Base-by-base conservation (phyloP, 139 green algal species). In the Raphidocelis subcapitata region DNA sequence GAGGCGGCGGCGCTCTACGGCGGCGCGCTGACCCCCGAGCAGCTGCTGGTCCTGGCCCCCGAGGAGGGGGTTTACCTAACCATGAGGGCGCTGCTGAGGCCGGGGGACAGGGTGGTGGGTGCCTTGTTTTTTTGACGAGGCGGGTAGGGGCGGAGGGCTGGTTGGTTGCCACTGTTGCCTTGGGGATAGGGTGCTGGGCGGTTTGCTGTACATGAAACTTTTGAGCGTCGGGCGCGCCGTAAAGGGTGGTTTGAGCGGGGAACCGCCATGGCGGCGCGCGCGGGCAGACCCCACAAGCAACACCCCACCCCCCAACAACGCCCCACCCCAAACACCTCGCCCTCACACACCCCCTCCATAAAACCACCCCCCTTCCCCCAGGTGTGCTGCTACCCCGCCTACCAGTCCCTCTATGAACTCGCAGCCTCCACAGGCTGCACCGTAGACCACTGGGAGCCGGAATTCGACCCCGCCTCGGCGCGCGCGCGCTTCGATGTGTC, bases 331-430 rank as follows among this genome's bases (percentile, higher is more conserved):
- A 5, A 29, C 21, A 16, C 20, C 20, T 28, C 21, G 15, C 20
- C 15, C 32, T 10, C 26, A 18, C 12, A 67, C 21, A 24, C 5
- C 32, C 20, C 26, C 10, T 52, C 32, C n/a, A n/a, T n/a, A n/a
- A n/a, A n/a, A 67, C 5, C 20, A 67, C 33, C 21, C 18, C n/a
- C 5, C 10, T 36, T 32, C 5, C 24, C 26, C n/a, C 64, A 57
- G 64, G 64, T 71, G 10, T 73, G 73, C 26, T 81, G 67, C 33
- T 83, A 81, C 55, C 88, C 89, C 1, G 86, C 82, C 31, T 96
- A 96, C 71, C 89, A 96, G 80, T 89, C 84, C 0, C 82, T 96
- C 57, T 90, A 89, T 49, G 79, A 85, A 37, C 44, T 93, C 29
- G 86, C 89, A 0, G 24, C 20, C 2, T 72, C 60, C 33, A 62